These are phyloP conservation scores for Mariannaea sp. DNA, from an alignment of 2,329 filamentous ascomycete genomes.

Conservation along the genomic window DNA sequence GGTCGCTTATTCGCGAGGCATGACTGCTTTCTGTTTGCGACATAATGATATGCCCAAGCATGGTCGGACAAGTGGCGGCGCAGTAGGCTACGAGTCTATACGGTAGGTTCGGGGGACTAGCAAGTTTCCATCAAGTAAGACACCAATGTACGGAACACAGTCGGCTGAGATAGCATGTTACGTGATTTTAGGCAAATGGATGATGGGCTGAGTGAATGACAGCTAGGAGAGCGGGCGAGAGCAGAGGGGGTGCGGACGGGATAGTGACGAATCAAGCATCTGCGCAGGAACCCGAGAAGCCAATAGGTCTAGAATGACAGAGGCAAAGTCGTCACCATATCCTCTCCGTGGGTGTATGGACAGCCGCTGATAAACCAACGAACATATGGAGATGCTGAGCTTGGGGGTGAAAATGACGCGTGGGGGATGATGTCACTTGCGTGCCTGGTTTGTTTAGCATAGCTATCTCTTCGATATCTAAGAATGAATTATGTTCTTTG, in stretches of 20 bases:
- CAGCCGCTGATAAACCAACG: too few species aligned
- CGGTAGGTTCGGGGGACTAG: too few species aligned
- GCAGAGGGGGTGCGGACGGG: slow-evolving; percentile 25
- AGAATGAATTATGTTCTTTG: too few species aligned
- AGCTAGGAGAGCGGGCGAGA: slow-evolving; percentile 30
- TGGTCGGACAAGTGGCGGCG: slow-evolving; percentile 26
- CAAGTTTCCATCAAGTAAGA: too few species aligned
- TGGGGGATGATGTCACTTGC: slow-evolving; percentile 29
- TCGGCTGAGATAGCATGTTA: too few species aligned
- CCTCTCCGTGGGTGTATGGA: too few species aligned
- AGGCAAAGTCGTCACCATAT: slow-evolving; percentile 22
- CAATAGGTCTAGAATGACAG: slow-evolving; percentile 25
- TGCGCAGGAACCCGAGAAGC: slow-evolving; percentile 40
- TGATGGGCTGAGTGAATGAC: slow-evolving; percentile 20
- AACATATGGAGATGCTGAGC: neutral
- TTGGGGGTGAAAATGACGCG: slow-evolving; percentile 28
- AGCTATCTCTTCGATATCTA: too few species aligned
- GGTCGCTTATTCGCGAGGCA: slow-evolving; percentile 27
- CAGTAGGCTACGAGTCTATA: neutral
- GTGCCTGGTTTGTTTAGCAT: too few species aligned
- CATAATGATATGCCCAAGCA: slow-evolving; percentile 12
- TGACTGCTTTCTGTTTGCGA: neutral
- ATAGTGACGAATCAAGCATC: slow-evolving; percentile 40
- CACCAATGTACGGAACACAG: neutral
- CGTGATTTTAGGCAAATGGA: too few species aligned